Percentiles rank a stretch among this genome's conserved stretches.
phyloP scores from a whole-genome alignment of 345 rosid species.

The Kernera saxatilis region DNA sequence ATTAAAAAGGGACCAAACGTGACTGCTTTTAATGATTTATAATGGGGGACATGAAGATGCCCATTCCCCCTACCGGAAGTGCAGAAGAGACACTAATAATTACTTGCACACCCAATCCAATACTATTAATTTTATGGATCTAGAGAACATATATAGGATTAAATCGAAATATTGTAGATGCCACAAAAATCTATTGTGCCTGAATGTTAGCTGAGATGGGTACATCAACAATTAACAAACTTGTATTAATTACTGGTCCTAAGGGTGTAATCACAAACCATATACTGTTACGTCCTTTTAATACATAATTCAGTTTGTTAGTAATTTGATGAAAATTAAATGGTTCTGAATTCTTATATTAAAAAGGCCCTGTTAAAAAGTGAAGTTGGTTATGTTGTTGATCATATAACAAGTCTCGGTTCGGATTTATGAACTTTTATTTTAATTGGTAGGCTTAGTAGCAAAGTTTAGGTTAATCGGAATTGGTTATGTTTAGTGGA shows the following conservation, averaged over 20 bases:
- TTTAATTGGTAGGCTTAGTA: no score
- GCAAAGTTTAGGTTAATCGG: no score
- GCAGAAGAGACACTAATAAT: conserved; percentile 21
- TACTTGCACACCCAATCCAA: conserved; percentile 21
- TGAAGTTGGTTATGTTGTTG: no score
- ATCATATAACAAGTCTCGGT: no score
- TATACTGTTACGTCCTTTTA: background rate
- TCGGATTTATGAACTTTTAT: no score
- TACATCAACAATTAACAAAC: background rate
- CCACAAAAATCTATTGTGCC: background rate
- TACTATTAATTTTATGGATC: conserved; percentile 6
- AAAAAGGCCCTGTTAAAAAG: no score
- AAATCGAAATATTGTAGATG: background rate
- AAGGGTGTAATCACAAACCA: background rate
- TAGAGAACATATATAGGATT: background rate
- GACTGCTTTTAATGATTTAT: conserved; percentile 28
- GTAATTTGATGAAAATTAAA: background rate
- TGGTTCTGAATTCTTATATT: background rate
- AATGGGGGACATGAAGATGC: conserved; percentile 28
- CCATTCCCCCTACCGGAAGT: conserved; percentile 2
- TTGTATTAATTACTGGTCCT: background rate
- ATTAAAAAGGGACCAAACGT: conserved; percentile 29
- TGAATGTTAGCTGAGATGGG: conserved; percentile 13
- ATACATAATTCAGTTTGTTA: background rate
- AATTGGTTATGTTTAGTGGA: no score